Conservation (phyloP, 148 eudicot species). For the Hydrangea macrophylla region DNA sequence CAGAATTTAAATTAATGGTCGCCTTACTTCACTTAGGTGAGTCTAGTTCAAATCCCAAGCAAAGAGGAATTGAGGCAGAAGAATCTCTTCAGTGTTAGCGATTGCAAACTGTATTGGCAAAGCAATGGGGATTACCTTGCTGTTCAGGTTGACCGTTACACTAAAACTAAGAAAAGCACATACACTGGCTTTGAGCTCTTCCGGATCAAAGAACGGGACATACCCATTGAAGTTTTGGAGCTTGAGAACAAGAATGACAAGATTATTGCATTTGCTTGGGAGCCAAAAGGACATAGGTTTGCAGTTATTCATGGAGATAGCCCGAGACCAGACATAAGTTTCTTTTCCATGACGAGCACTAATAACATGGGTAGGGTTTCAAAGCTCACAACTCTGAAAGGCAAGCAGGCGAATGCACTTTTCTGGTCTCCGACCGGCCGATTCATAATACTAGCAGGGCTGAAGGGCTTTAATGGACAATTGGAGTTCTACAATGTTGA, state of each 20-base stretch:
- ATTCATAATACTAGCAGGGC: slow-evolving; percentile 74
- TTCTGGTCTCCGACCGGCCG: slow-evolving; percentile 94
- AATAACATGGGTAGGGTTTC: slow-evolving; percentile 66
- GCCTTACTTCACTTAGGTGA: slow-evolving; percentile 46
- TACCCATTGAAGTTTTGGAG: slow-evolving; percentile 91
- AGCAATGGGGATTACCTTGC: slow-evolving; percentile 93
- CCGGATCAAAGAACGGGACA: slow-evolving; percentile 91
- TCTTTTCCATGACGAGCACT: slow-evolving; percentile 73
- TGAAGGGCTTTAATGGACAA: slow-evolving; percentile 93
- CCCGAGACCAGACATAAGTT: slow-evolving; percentile 88
- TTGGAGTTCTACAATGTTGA: slow-evolving; percentile 90
- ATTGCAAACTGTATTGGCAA: slow-evolving; percentile 99
- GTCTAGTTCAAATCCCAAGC: slow-evolving; percentile 90
- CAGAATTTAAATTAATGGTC: neutral
- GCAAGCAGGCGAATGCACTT: slow-evolving; percentile 93
- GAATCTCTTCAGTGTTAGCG: slow-evolving; percentile 93
- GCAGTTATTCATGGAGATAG: slow-evolving; percentile 90
- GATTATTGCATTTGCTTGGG: slow-evolving; percentile 98
- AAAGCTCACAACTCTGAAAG: slow-evolving; percentile 79
- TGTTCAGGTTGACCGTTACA: slow-evolving; percentile 87
- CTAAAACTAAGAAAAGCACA: slow-evolving; percentile 94
- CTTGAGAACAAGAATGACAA: slow-evolving; percentile 95
- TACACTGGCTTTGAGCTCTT: slow-evolving; percentile 97
- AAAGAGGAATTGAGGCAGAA: slow-evolving; percentile 89
- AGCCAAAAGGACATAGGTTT: slow-evolving; percentile 96